Base-by-base conservation (phyloP, 2,329 filamentous ascomycete species). In the Cladosporium sp. region DNA sequence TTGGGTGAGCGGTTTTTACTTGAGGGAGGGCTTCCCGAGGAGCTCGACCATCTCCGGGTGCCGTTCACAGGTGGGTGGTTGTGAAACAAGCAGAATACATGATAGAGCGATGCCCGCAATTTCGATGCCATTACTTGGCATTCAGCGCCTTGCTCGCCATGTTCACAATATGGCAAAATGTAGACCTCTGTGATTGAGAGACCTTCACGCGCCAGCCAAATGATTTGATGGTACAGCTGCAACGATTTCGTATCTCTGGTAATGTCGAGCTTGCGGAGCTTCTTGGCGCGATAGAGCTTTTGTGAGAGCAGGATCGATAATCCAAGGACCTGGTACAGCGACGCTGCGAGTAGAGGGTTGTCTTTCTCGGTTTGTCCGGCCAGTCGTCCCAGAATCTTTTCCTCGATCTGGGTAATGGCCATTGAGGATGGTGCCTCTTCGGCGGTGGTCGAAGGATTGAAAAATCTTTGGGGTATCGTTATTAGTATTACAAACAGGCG, bases 351-450 rank as follows among this genome's bases (percentile, higher is more conserved):
- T 14, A 91, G 77, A 3, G 87, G 84, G 65, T 92, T 93, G 61
- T 88, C 84, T 55, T 80, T 75, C 66, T 85, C 84, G 61, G 89
- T 90, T 56, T 84, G 80, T 71, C 85, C 87, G 68, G 93, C 92
- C 68, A 95, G 85, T 67, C 84, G 85, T 73, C 89, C 90, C 65
- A 98, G 80, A 72, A 95, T 95, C 74, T 97, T 98, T 74, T 95
- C 91, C 71, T 98, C 93, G 57, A 97, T 89, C 73, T 95, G 89
- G 56, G 90, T 93, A 68, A 91, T 93, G 74, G 93, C 93, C 93
- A 97, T 98, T 69, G 57, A 60, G 54, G 35, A 34, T 28, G 35
- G 16, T 18, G 16, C 16, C 16, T 18, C 0, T 18, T 18, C 3
- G 16, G 16, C 16, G 16, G 16, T 18, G 16, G 16, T 18, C 16